These are phyloP conservation scores for Panicum virgatum DNA, from an alignment of 202 grass and related monocot species.

Conservation along the genomic window DNA sequence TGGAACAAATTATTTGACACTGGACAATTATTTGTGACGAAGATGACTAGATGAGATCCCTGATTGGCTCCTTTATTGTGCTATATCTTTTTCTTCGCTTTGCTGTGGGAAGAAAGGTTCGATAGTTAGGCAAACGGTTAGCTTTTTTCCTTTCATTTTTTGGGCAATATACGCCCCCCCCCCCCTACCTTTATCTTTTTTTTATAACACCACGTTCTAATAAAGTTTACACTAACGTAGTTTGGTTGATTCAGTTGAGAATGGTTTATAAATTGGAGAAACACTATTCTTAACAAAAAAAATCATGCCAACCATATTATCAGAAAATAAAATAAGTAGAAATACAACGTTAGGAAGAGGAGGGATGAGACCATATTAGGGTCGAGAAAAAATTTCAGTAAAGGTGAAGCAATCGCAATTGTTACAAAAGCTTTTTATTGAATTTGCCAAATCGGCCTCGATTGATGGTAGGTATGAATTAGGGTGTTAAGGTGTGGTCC, in stretches of 20 bases:
- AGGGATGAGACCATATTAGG: background rate
- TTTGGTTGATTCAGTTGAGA: background rate
- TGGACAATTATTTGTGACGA: background rate
- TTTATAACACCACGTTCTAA: background rate
- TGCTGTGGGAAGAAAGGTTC: background rate
- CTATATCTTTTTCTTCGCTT: background rate
- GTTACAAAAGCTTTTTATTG: background rate
- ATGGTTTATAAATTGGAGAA: background rate
- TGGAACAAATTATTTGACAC: background rate
- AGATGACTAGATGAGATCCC: background rate
- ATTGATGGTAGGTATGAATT: background rate
- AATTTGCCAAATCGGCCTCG: background rate
- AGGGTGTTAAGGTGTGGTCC: slow-evolving; percentile 17
- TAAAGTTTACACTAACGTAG: background rate
- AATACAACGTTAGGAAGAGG: background rate
- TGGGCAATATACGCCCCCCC: background rate
- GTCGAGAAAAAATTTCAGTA: background rate
- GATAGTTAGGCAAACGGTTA: background rate
- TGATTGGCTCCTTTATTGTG: background rate
- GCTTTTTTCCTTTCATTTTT: background rate
- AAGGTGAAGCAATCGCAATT: background rate
- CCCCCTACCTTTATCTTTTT: background rate
- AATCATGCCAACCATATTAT: background rate
- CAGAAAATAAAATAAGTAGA: background rate
- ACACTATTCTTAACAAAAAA: background rate